Percentiles rank a stretch among this genome's conserved stretches.
Conservation (phyloP, 306 rosid genomes). For the Prunus armeniaca region DNA sequence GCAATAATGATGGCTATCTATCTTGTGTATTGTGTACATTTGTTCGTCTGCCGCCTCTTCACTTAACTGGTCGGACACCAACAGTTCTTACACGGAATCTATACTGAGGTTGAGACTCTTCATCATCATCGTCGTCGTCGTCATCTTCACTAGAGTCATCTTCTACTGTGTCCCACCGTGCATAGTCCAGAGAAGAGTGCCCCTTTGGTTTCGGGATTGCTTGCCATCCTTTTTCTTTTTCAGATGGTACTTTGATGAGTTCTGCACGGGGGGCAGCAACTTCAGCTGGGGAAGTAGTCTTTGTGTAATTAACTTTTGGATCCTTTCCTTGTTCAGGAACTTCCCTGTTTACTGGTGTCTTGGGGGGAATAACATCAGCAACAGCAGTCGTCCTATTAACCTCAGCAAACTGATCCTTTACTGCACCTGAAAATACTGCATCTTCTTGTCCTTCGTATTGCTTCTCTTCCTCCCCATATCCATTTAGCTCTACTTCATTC, state of each 20-base stretch:
- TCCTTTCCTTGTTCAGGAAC: slow-evolving; percentile 39
- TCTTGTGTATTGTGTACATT: neutral
- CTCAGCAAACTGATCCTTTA: slow-evolving; percentile 32
- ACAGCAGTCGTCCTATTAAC: slow-evolving; percentile 24
- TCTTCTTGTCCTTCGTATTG: slow-evolving; percentile 31
- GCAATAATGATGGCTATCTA: neutral
- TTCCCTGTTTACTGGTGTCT: slow-evolving; percentile 27
- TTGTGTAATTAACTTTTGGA: slow-evolving; percentile 33
- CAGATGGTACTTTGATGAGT: slow-evolving; percentile 26
- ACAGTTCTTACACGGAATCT: slow-evolving; percentile 73
- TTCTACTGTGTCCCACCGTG: slow-evolving; percentile 88
- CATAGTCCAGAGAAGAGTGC: slow-evolving; percentile 83
- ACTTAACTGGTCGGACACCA: slow-evolving; percentile 78
- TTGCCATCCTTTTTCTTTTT: slow-evolving; percentile 72
- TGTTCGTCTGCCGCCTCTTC: slow-evolving; percentile 31
- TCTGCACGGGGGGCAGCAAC: slow-evolving; percentile 33
- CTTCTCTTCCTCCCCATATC: slow-evolving; percentile 30
- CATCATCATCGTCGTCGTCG: slow-evolving; percentile 48
- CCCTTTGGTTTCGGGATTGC: slow-evolving; percentile 96
- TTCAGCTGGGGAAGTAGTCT: slow-evolving; percentile 27
- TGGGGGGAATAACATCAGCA: slow-evolving; percentile 22
- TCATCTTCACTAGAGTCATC: slow-evolving; percentile 92
- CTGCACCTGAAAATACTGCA: slow-evolving; percentile 19
- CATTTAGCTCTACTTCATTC: slow-evolving; percentile 24
- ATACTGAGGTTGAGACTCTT: slow-evolving; percentile 66